These are phyloP conservation scores for Hypholoma sublateritium DNA, from an alignment of 768 basidiomycete species.

Conservation along the genomic window DNA sequence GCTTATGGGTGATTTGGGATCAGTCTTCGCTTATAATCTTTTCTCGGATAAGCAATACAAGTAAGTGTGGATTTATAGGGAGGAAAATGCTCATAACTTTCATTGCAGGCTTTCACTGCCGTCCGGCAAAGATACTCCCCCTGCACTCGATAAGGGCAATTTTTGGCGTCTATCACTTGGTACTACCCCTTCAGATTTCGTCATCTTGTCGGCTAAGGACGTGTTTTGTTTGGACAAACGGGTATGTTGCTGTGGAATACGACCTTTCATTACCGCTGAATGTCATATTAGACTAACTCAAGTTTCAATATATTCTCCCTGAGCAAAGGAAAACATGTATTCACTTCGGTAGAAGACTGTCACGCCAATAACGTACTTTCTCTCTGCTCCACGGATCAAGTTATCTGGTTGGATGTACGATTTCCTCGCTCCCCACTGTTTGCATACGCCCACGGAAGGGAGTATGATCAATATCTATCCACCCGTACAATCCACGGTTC, in stretches of 20 bases:
- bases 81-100: not conserved
- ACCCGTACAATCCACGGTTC: slow-evolving; percentile 32
- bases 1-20: slow-evolving; percentile 50
- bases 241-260: slow-evolving; percentile 36
- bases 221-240: slow-evolving; percentile 53
- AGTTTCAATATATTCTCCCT: slow-evolving; percentile 24
- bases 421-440: slow-evolving; percentile 57
- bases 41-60: slow-evolving; percentile 32
- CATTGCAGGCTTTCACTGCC: not conserved
- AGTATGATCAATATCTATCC: slow-evolving; percentile 58
- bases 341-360: slow-evolving; percentile 56
- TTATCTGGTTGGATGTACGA: slow-evolving; percentile 73
- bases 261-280: not conserved
- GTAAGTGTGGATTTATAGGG: slow-evolving; percentile 33
- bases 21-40: slow-evolving; percentile 47
- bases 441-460: slow-evolving; percentile 59
- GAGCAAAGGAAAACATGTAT: slow-evolving; percentile 30
- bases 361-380: slow-evolving; percentile 44
- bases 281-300: slow-evolving; percentile 13
- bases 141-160: slow-evolving; percentile 19
- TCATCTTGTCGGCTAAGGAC: slow-evolving; percentile 45
- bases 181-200: slow-evolving; percentile 32
- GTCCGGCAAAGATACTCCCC: not conserved
- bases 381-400: slow-evolving; percentile 57
- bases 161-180: slow-evolving; percentile 57